Conservation (phyloP, 108 stramenopile species). For the Nannochloropsis gaditana region DNA sequence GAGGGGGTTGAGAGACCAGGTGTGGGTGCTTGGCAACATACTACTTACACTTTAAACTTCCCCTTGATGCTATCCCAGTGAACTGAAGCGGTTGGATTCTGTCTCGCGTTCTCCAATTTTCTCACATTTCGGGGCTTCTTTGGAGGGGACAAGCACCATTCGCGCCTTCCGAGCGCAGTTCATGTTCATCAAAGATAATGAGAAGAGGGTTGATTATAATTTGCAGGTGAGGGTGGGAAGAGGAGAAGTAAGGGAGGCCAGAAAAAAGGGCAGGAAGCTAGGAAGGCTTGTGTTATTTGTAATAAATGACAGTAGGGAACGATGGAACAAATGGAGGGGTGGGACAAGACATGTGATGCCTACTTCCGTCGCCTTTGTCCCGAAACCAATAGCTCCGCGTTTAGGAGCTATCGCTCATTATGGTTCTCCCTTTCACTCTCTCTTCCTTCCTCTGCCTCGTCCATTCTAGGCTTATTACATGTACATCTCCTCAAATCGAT, state of each 20-base stretch:
- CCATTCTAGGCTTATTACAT: conserved; percentile 63
- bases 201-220: conserved; percentile 20
- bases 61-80: conserved; percentile 62
- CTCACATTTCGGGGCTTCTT: conserved; percentile 72
- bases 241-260: conserved; percentile 42
- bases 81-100: conserved; percentile 80
- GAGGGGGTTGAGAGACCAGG: not conserved
- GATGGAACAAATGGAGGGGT: no score
- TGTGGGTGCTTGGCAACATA: conserved; percentile 24
- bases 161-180: conserved; percentile 70
- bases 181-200: conserved; percentile 44
- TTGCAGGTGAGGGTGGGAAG: conserved; percentile 20
- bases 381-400: no score
- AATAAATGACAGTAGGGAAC: no score
- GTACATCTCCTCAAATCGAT: conserved; percentile 72
- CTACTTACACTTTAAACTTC: no score
- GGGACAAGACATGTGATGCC: no score
- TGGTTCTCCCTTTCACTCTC: not conserved
- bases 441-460: not conserved
- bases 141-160: conserved; percentile 82
- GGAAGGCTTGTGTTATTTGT: no score
- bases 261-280: not conserved
- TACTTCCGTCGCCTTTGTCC: no score
- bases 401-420: no score
- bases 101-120: conserved; percentile 74